Base-by-base conservation (phyloP, 805 yeast species). In the Peterozyma xylosa region DNA sequence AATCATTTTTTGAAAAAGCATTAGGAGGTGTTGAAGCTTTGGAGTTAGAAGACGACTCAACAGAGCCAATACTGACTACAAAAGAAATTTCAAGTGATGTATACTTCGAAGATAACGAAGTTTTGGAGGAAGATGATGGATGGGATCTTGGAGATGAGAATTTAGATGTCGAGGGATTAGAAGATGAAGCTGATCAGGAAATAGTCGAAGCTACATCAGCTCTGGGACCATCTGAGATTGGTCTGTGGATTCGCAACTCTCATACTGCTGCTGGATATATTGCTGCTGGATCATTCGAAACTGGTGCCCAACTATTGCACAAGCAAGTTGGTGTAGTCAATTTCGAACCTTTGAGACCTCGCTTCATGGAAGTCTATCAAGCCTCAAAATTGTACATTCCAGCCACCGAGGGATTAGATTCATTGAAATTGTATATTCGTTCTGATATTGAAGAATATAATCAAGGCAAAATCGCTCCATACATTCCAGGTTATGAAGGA, bases 271-370 rank as follows among this genome's bases (percentile, higher is more conserved):
- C 96, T 30, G 88, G 87, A 27, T 86, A 88, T 54, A 89, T 84
- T 56, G 97, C 99, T 2, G 89, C 96, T 2, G 99, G 99, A 54
- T 86, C 95, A 4, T 91, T 91, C 60, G 97, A 89, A 52, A 85
- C 91, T 43, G 99, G 98, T 34, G 93, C 96, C 35, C 95, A 89
- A 56, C 76, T 95, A 58, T 74, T 93, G 55, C 80, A 83, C 68
- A 84, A 91, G 57, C 99, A 95, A 64, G 71, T 82, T 38, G 99
- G 97, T 54, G 77, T 87, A 42, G 82, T 78, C 27, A 73, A 86
- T 53, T 91, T 95, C 60, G 95, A 82, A 56, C 98, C 98, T 11
- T 74, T 93, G 54, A 80, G 91, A 66, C 59, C 71, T 29, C 75
- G 96, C 48, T 93, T 93, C 69, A 53, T 86, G 60, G 91, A 88